phyloP scores from a whole-genome alignment of 495 filamentous ascomycete species.

The Penicillium antarcticum region DNA sequence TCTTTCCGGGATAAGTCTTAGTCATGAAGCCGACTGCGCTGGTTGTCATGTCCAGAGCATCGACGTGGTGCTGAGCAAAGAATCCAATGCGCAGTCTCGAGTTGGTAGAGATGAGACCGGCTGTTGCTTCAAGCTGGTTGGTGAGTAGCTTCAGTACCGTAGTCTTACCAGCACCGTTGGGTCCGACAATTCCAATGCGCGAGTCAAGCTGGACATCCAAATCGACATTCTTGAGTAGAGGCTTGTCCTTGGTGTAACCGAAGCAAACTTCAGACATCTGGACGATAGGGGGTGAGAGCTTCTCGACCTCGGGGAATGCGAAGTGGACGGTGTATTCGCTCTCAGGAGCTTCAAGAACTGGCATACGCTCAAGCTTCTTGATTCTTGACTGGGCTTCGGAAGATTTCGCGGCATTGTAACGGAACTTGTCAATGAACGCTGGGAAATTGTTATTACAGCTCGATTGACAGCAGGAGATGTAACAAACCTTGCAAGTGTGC shows the following conservation, averaged over 20 bases:
- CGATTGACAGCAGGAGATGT: neutral
- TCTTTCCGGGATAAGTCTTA: conserved; percentile 81
- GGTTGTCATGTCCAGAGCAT: conserved; percentile 85
- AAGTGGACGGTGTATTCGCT: conserved; percentile 95
- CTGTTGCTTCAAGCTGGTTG: conserved; percentile 72
- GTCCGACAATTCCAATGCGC: conserved; percentile 95
- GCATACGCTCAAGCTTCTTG: conserved; percentile 98
- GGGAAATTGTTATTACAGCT: conserved; percentile 21
- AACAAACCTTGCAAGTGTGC: conserved; percentile 71
- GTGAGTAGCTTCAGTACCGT: conserved; percentile 94
- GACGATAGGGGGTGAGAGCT: conserved; percentile 93
- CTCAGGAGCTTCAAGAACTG: conserved; percentile 85
- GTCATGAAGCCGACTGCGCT: conserved; percentile 95
- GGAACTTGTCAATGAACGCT: conserved; percentile 99
- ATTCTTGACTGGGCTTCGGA: conserved; percentile 97
- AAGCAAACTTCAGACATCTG: conserved; percentile 94
- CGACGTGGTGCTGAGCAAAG: conserved; percentile 98
- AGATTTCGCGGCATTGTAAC: conserved; percentile 98
- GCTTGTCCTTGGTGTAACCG: conserved; percentile 78
- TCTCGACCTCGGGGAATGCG: conserved; percentile 97
- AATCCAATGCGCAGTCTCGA: conserved; percentile 87
- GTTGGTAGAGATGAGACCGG: conserved; percentile 81
- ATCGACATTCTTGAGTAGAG: conserved; percentile 81
- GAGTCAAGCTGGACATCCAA: conserved; percentile 97
- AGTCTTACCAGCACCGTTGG: conserved; percentile 98